Conservation (phyloP, 2,329 filamentous ascomycete species). For the Didymella keratinophila region DNA sequence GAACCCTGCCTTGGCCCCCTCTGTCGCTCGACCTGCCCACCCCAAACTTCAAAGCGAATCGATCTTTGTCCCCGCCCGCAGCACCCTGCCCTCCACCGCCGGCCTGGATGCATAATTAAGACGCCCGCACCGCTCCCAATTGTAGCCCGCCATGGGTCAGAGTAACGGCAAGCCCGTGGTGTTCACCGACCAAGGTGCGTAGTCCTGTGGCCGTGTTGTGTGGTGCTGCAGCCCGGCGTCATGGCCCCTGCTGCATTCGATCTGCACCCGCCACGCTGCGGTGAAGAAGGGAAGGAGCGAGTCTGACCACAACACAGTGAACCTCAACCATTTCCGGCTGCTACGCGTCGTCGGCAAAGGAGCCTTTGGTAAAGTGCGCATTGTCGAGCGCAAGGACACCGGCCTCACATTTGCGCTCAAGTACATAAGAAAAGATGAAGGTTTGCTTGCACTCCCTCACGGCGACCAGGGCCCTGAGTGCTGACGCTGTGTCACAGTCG, state of each 20-base stretch:
- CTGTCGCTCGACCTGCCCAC: conserved; percentile 13
- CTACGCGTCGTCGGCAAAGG: conserved; percentile 96
- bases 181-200: conserved; percentile 88
- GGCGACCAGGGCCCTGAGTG: conserved; percentile 11
- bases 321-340: conserved; percentile 95
- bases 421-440: conserved; percentile 98
- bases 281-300: conserved; percentile 22
- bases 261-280: conserved; percentile 6
- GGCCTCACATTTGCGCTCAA: conserved; percentile 94
- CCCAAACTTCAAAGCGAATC: conserved; percentile 8
- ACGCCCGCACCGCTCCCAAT: conserved; percentile 18
- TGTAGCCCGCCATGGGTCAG: conserved; percentile 77
- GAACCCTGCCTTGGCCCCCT: conserved; percentile 14
- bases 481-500: conserved; percentile 67
- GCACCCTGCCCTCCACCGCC: conserved; percentile 9
- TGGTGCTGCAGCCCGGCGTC: conserved; percentile 4
- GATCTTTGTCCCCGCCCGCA: conserved; percentile 8
- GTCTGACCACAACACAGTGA: conserved; percentile 66
- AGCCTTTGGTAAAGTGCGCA: conserved; percentile 97
- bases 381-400: conserved; percentile 97
- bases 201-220: not conserved
- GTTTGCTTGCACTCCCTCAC: conserved; percentile 58
- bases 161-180: conserved; percentile 92
- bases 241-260: conserved; percentile 6
- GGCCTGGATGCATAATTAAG: conserved; percentile 17